Base-by-base conservation (phyloP, 345 rosid species). In the Aegle marmelos region DNA sequence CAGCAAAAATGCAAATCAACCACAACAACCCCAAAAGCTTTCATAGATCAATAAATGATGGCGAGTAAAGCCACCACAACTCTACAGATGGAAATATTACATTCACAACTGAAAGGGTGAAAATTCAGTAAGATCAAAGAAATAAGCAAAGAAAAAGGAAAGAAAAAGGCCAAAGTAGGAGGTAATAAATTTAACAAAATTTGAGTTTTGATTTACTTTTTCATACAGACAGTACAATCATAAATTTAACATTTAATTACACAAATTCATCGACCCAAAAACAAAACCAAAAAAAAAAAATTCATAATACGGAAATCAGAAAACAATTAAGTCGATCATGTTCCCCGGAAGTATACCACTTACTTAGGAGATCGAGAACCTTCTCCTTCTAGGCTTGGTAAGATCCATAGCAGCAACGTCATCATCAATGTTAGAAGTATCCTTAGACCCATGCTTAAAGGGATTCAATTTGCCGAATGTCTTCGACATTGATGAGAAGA, bases 401-500 rank as follows among this genome's bases (percentile, higher is more conserved):
- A 87, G 37, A 72, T 92, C 97, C 27, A 85, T 86, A 71, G 74
- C 73, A 8, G 33, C 88, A 69, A 11, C 83, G 68, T 48, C 72
- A 5, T 90, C 96, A 68, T 89, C 98, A 1, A 96, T 74, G 39
- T 94, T 80, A 21, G 91, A 88, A 25, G 99, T 94, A 79, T 96
- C 99, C 82, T 92, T 94, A 27, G 99, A 88, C 3, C 98, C 99
- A 37, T 89, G 82, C 64, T 70, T 87, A 83, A 96, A 96, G 16
- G 99, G 99, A 76, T 93, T 93, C 83, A 93, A 77, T 86, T 92
- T 95, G 25, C 94, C 93, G n/a, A 91, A 80, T 3, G 82, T 95
- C 90, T 90, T 95, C 37, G 99, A 92, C 89, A 95, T 84, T 27
- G 98, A 92, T 0, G 99, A 90, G 88, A 93, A 92, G 77, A 95